A percentile compares a stretch with the other conserved stretches of the same genome.
Conservation (phyloP, 2,329 filamentous ascomycete species). For the Tetracladium maxilliforme region DNA sequence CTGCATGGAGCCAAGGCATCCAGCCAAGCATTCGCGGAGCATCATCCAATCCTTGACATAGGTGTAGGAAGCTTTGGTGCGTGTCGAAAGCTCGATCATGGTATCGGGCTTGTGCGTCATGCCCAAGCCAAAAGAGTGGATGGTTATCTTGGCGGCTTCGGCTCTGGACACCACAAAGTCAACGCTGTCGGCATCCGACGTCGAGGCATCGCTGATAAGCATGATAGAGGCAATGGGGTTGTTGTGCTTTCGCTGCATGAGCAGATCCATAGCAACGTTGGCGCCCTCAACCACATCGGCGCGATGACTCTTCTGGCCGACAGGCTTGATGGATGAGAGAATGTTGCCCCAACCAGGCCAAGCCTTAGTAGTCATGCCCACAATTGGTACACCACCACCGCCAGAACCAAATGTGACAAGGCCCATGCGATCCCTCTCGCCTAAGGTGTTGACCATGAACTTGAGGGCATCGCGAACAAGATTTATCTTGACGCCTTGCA, state of each 20-base stretch:
- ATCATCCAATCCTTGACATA: slow-evolving; percentile 99
- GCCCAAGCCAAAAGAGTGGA: slow-evolving; percentile 91
- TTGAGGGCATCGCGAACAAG: slow-evolving; percentile 80
- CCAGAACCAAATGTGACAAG: slow-evolving; percentile 94
- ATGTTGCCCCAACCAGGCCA: slow-evolving; percentile 88
- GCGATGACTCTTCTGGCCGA: slow-evolving; percentile 90
- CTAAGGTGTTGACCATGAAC: slow-evolving; percentile 81
- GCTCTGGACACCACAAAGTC: slow-evolving; percentile 95
- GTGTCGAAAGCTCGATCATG: slow-evolving; percentile 91
- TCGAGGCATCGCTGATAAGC: slow-evolving; percentile 93
- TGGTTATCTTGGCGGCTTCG: slow-evolving; percentile 94
- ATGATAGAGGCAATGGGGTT: slow-evolving; percentile 93
- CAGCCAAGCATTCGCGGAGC: slow-evolving; percentile 89
- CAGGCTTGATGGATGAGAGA: slow-evolving; percentile 74
- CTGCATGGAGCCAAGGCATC: slow-evolving; percentile 82
- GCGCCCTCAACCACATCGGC: slow-evolving; percentile 95
- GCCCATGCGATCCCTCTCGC: slow-evolving; percentile 91
- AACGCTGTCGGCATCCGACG: slow-evolving; percentile 84
- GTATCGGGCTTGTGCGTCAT: slow-evolving; percentile 97
- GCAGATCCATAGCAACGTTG: slow-evolving; percentile 93
- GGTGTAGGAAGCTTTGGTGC: slow-evolving; percentile 92
- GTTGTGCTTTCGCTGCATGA: slow-evolving; percentile 94
- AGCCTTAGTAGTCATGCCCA: slow-evolving; percentile 94
- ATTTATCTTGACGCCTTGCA: slow-evolving; percentile 99
- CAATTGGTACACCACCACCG: slow-evolving; percentile 80